Conservation (phyloP, 306 rosid species). For the Glycyrrhiza uralensis region DNA sequence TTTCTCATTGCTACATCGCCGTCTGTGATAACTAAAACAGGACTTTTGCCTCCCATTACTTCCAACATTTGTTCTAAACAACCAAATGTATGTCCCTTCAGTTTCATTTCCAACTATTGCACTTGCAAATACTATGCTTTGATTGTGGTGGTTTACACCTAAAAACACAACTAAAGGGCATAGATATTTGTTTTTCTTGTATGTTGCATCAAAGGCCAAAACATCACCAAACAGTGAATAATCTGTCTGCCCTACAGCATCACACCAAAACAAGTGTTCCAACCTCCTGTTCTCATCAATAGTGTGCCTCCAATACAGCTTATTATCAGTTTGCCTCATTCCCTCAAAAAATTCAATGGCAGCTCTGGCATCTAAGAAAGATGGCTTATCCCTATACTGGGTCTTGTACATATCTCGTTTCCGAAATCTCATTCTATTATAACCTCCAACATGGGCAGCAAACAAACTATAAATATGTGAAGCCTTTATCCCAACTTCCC, state of each 20-base stretch:
- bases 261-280: not conserved
- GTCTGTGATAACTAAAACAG: not conserved
- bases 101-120: not conserved
- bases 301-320: not conserved
- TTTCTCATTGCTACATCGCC: not conserved
- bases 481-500: no score
- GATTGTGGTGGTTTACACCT: no score
- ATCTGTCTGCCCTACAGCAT: not conserved
- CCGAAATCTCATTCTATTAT: no score
- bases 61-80: not conserved
- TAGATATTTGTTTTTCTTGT: not conserved
- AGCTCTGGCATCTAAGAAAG: not conserved
- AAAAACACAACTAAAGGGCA: not conserved
- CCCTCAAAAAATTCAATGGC: no score
- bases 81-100: not conserved
- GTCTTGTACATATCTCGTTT: no score
- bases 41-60: not conserved
- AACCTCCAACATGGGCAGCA: no score
- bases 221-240: not conserved
- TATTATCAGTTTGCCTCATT: no score
- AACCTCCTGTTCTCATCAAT: not conserved
- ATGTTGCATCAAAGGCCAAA: not conserved
- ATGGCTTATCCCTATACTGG: no score
- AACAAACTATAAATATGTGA: no score
- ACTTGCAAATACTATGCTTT: not conserved